Evolutionary conservation across 1,284 basidiomycete genomes (phyloP), one percentile per base, ranked within the genome.

Genomic region (Sparassis latifolia): DNA sequence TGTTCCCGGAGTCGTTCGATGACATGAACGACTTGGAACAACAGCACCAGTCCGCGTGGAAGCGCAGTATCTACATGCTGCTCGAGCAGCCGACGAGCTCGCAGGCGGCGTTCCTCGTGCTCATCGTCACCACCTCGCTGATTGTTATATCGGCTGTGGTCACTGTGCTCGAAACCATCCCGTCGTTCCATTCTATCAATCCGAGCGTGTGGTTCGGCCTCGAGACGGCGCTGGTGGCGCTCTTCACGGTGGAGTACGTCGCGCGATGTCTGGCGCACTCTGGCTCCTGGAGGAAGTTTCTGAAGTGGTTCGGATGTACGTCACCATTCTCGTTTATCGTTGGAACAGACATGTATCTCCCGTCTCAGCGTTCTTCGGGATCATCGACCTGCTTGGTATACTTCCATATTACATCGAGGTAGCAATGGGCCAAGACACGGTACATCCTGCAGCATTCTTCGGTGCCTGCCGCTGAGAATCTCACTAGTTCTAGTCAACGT

Each of bases 381-480:
- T 94, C 32, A 81, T 92, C 65, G 92, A 94, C 63, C 68, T 92
- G 10, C 74, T 94, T 45, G 84, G 90, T 20, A 92, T 94, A 50
- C 59, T 89, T 31, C 92, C 92, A 1, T 94, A 92, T 62, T 94
- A 92, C 65, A 80, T 94, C 52, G 90, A 93, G 68, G 75, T 93
- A 47, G 70, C 86, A 20, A 63, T 92, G n/a, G 82, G 81, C 44
- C 84, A 92, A 69, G 92, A 95, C 66, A 94, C 90, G 2, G 88
- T 90, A 61, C 53, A 84, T 71, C 37, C n/a, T 38, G 4, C 27
- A 32, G 33, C 35, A 37, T 27, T 43, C 35, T 10, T 50, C 45
- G 37, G 53, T 32, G 29, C 33, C 38, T 47, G 41, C 42, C 37
- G 47, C 35, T 41, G 48, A 33, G 40, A 50, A 31, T 44, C 44